A percentile compares a stretch with the other conserved stretches of the same genome.
phyloP scores from a whole-genome alignment of 345 rosid genomes.

The Lumnitzera littorea region DNA sequence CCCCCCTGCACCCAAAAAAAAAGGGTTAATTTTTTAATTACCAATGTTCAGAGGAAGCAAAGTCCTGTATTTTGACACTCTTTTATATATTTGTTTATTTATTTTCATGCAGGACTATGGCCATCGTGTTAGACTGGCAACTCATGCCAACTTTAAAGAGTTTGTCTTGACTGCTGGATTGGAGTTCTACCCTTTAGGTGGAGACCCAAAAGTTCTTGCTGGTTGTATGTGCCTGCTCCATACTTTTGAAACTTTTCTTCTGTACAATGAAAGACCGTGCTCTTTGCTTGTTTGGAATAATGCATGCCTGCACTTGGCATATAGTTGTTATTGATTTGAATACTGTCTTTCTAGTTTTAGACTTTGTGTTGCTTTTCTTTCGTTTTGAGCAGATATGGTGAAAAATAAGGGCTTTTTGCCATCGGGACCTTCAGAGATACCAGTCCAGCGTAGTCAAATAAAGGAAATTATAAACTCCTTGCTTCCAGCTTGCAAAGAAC shows the following conservation, averaged over 20 bases:
- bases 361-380: slow-evolving; percentile 7
- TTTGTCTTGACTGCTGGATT: slow-evolving; percentile 95
- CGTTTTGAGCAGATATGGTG: slow-evolving; percentile 78
- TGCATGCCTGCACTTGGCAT: slow-evolving; percentile 4
- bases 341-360: neutral
- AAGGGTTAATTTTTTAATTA: too few relatives aligned
- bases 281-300: too few relatives aligned
- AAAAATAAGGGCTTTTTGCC: slow-evolving; percentile 98
- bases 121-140: slow-evolving; percentile 98
- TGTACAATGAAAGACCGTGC: too few relatives aligned
- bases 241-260: neutral
- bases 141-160: slow-evolving; percentile 97
- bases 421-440: slow-evolving; percentile 94
- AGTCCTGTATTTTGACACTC: neutral
- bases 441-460: slow-evolving; percentile 78
- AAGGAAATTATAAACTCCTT: slow-evolving; percentile 79
- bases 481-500: slow-evolving; percentile 89
- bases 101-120: slow-evolving; percentile 79
- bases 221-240: slow-evolving; percentile 64
- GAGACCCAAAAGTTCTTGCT: slow-evolving; percentile 97
- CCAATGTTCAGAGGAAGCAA: too few relatives aligned
- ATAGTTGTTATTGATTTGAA: neutral
- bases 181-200: slow-evolving; percentile 93
- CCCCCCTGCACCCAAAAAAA: too few relatives aligned
- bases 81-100: slow-evolving; percentile 1